Conservation (phyloP, 2,329 filamentous ascomycete species). For the Ampelomyces quisqualis region DNA sequence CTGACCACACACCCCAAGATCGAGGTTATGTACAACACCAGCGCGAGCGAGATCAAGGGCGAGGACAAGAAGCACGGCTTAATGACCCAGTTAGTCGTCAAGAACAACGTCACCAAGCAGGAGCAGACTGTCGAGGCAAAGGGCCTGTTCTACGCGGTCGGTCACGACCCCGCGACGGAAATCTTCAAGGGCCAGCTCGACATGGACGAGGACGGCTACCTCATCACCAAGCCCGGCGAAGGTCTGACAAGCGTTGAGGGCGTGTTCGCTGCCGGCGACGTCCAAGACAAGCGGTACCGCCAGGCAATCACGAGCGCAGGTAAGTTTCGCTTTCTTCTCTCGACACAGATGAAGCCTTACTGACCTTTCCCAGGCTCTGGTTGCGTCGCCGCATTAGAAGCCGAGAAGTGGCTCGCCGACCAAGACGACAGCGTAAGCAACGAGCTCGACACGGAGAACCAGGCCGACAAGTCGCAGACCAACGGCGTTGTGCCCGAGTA, state of each 20-base stretch:
- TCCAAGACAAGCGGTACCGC: constrained; percentile 97
- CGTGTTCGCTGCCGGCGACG: constrained; percentile 94
- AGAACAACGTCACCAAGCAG: constrained; percentile 72
- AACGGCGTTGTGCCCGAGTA: constrained; percentile 62
- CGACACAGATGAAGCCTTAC: constrained; percentile 4
- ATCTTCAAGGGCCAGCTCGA: constrained; percentile 89
- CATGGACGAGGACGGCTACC: constrained; percentile 86
- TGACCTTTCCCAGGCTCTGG: constrained; percentile 69
- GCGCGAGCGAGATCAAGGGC: constrained; percentile 80
- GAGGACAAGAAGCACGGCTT: constrained; percentile 71
- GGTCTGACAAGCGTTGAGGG: constrained; percentile 85
- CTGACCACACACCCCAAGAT: constrained; percentile 84
- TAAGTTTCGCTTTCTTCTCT: constrained; percentile 51
- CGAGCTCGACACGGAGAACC: constrained; percentile 52
- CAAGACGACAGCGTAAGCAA: constrained; percentile 59
- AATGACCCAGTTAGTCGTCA: constrained; percentile 85
- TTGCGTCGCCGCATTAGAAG: constrained; percentile 92
- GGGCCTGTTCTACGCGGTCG: constrained; percentile 95
- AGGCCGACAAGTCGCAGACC: constrained; percentile 52
- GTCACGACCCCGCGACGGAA: constrained; percentile 89
- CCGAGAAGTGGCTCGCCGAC: constrained; percentile 89
- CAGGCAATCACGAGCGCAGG: constrained; percentile 97
- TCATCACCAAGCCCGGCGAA: constrained; percentile 84
- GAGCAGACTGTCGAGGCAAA: constrained; percentile 85
- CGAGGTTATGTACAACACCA: constrained; percentile 82